These are phyloP conservation scores for Escallonia herrerae DNA, from an alignment of 129 eudicot genomes.

Conservation along the genomic window DNA sequence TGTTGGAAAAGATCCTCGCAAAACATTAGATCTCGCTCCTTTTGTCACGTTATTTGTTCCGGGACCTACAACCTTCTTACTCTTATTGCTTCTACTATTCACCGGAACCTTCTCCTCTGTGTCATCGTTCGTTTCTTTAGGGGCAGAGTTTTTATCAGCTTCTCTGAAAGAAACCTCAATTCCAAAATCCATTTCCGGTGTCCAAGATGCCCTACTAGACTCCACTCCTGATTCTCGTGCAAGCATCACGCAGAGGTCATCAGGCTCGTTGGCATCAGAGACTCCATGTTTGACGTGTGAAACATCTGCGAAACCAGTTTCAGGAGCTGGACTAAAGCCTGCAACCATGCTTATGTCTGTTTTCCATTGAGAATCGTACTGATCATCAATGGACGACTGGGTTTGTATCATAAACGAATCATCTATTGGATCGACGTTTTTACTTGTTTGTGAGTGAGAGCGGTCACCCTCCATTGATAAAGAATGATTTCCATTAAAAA, in stretches of 20 bases:
- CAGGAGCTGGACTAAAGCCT: slow-evolving; percentile 19
- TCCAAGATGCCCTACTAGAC: slow-evolving; percentile 60
- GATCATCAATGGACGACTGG: slow-evolving; percentile 30
- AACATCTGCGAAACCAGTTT: slow-evolving; percentile 22
- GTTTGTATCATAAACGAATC: slow-evolving; percentile 92
- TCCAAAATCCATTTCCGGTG: slow-evolving; percentile 78
- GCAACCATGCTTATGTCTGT: slow-evolving; percentile 55
- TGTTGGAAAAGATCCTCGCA: slow-evolving; percentile 27
- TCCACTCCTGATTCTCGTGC: slow-evolving; percentile 64
- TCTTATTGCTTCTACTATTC: slow-evolving; percentile 25
- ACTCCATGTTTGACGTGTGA: slow-evolving; percentile 23
- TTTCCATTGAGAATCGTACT: slow-evolving; percentile 52
- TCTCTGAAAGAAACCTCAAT: slow-evolving; percentile 42
- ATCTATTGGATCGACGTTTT: slow-evolving; percentile 41
- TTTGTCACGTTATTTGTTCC: slow-evolving; percentile 24
- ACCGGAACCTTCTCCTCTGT: slow-evolving; percentile 21
- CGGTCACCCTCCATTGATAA: slow-evolving; percentile 26
- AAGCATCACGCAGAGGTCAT: slow-evolving; percentile 71
- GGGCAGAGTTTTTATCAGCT: slow-evolving; percentile 45
- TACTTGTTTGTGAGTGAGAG: slow-evolving; percentile 26
- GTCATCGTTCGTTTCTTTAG: slow-evolving; percentile 39
- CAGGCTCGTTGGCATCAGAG: slow-evolving; percentile 44
- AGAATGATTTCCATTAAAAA: slow-evolving; percentile 32
- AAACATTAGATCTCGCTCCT: slow-evolving; percentile 42
- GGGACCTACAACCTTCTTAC: slow-evolving; percentile 41